Conservation (phyloP, 2,329 filamentous ascomycete genomes). For the Colletotrichum paranaense region DNA sequence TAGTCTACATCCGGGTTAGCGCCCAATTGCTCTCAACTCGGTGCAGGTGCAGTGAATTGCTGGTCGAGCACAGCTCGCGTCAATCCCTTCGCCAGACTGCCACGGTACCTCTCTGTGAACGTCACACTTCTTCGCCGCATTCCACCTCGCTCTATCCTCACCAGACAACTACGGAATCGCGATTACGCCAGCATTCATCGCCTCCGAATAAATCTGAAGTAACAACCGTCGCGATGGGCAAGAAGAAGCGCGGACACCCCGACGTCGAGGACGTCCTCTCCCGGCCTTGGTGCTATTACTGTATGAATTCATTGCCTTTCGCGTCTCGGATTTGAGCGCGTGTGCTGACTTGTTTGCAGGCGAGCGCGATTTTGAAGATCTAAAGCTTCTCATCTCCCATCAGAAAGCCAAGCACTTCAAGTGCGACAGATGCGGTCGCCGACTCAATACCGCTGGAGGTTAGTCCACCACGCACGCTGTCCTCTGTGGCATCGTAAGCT, state of each 20-base stretch:
- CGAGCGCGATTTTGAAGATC: slow-evolving; percentile 96
- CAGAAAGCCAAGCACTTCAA: slow-evolving; percentile 99
- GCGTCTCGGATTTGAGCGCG: background rate
- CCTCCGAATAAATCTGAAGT: background rate
- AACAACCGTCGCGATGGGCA: slow-evolving; percentile 71
- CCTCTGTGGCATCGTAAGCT: slow-evolving; percentile 4
- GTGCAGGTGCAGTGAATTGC: slow-evolving; percentile 20
- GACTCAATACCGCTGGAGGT: slow-evolving; percentile 96
- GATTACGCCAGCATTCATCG: background rate
- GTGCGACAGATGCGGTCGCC: slow-evolving; percentile 88
- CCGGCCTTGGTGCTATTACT: slow-evolving; percentile 98
- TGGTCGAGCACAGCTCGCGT: slow-evolving; percentile 24
- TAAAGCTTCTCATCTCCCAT: slow-evolving; percentile 96
- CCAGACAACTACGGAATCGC: background rate
- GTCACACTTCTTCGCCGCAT: slow-evolving; percentile 14
- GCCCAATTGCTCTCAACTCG: slow-evolving; percentile 13
- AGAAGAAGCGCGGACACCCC: slow-evolving; percentile 89
- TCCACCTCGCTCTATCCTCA: background rate
- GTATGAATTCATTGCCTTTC: slow-evolving; percentile 54
- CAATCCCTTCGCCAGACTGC: slow-evolving; percentile 32
- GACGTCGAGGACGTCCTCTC: slow-evolving; percentile 88
- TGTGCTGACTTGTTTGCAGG: slow-evolving; percentile 53
- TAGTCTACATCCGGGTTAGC: background rate
- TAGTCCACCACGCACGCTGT: slow-evolving; percentile 43
- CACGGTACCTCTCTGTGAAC: slow-evolving; percentile 14